Base-by-base conservation (phyloP, 192 early-diverging fungal species). In the Backusella circina region DNA sequence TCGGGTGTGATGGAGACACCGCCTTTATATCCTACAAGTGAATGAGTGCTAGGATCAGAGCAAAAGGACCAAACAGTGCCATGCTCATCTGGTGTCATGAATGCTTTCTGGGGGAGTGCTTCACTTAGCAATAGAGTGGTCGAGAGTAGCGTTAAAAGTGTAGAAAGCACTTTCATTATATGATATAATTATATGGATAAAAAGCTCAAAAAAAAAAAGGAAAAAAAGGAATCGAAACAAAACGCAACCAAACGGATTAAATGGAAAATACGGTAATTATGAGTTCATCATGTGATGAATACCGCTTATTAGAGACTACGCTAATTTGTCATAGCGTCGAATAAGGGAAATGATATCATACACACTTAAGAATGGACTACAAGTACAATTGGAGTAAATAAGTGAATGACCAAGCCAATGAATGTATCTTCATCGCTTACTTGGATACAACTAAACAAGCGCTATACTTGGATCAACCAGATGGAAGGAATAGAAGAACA, bases 11-110 rank as follows among this genome's bases (percentile, higher is more conserved):
- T 79, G 2, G 68, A 76, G 15, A 82, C 81, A n/a, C 81, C 78
- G 15, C 74, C 77, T 23, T 79, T 39, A 33, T 82, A 82, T 13
- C 77, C 78, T 51, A 44, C n/a, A 32, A 82, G 68, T 51, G 76
- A 54, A 64, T 82, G 81, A 2, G 71, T 51, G n/a, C 68, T 38
- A 9, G 81, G 70, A 73, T 79, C 67, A 50, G 47, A 74, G 36
- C 81, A 82, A 16, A 82, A 44, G 2, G 81, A 75, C 81, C 81
- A 82, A n/a, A 82, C 68, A 36, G 74, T 72, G 28, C 80, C 80
- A 50, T 74, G 80, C 15, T 73, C 76, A 36, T 73, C 80, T 8
- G 75, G 75, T 28, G 65, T 21, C 80, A 77, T 76, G 64, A 81
- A 77, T 7, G 68, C 33, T 32, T 61, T 33, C 50, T 67, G 47